A percentile compares a stretch with the other conserved stretches of the same genome.
Evolutionary conservation across 2,329 filamentous ascomycete species (phyloP).

Genomic region (Apiospora koreana): DNA sequence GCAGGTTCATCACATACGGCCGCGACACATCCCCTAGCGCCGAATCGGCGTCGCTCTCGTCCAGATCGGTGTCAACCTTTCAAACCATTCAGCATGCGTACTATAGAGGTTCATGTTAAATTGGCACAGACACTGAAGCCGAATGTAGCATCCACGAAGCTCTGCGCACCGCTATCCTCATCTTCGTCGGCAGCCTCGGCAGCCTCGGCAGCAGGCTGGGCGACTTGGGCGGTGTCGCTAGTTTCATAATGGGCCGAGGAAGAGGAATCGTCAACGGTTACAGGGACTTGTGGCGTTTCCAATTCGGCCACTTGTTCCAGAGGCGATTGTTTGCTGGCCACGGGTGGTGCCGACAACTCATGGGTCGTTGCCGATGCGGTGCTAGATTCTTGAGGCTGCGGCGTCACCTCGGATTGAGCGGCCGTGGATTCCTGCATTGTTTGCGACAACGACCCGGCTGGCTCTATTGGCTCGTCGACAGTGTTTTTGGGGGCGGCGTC

Average conservation of each 20-base stretch:
- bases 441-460: not conserved
- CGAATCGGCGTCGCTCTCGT: slow-evolving; percentile 11
- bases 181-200: not conserved
- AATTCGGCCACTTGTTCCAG: not conserved
- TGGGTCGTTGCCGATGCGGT: not conserved
- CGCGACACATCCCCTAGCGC: slow-evolving; percentile 7
- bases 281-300: not conserved
- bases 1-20: not conserved
- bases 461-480: not conserved
- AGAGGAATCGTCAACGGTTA: not conserved
- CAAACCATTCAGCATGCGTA: not conserved
- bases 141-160: not conserved
- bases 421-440: not conserved
- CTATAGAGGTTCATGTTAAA: not conserved
- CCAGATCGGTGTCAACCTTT: not conserved
- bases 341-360: not conserved
- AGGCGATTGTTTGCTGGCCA: not conserved
- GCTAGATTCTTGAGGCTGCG: not conserved
- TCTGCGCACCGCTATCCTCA: not conserved
- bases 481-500: not conserved
- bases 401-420: not conserved
- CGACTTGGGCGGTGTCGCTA: not conserved
- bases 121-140: not conserved
- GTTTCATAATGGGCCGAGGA: not conserved
- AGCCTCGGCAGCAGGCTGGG: not conserved